Base-by-base conservation (phyloP, 164 flowering plant genomes). In the Protea cynaroides region DNA sequence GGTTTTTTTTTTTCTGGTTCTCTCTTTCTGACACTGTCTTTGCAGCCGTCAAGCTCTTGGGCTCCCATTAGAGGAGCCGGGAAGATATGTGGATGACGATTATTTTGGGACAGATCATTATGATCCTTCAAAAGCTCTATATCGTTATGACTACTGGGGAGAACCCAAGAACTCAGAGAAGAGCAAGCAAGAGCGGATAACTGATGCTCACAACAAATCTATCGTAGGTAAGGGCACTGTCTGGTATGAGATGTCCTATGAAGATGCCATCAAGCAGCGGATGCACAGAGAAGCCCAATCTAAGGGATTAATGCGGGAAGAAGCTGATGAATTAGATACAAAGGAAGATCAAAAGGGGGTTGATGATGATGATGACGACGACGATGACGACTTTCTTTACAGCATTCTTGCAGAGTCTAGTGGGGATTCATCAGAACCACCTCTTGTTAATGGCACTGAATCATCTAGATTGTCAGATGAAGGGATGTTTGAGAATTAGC, bases 61-160 rank as follows among this genome's bases (percentile, higher is more conserved):
- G n/a, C 84, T 94, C 53, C 99, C 99, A 49, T 38, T 89, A 75
- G 84, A 86, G 72, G 99, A 94, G 71, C 99, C 99, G 25, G 97
- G 95, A 37, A 89, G 83, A 75, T 87, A 83, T 34, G 80, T 68
- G 1, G 90, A 88, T 56, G 75, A 75, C 17, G 84, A 82, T 60
- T 76, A 65, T 63, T 82, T 93, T 63, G 87, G 85, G 23, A 90
- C 85, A 73, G 90, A 81, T 56, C 76, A 78, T 50, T 91, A 94
- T 67, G 96, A 94, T 69, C 98, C 96, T 0, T 55, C 80, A 40
- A 84, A 65, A 59, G 83, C 98, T 13, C 71, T 94, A 56, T 89
- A 89, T 61, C 81, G 93, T 7, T 88, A 86, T 62, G 99, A 94
- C 76, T 94, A 89, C 77, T 91, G 97, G 97, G 99, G 97, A 61